Evolutionary conservation across 805 yeast species (phyloP), one percentile per base, ranked within the genome.

Genomic region (Yamadazyma sp.): DNA sequence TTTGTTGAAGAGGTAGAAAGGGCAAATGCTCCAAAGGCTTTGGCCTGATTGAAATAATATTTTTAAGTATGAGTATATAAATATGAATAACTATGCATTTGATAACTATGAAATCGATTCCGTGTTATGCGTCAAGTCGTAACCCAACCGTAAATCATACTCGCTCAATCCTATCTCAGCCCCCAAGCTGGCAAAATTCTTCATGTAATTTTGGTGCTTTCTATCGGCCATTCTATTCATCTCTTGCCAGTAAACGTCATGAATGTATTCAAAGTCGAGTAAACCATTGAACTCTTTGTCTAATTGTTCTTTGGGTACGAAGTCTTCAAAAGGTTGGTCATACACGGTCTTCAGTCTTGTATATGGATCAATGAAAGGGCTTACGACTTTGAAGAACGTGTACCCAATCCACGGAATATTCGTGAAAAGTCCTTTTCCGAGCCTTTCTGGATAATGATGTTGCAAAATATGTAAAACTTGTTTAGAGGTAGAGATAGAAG

Each of bases 351-450:
- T 77, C 59, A 72, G 73, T 41, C 79, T 66, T 1, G 83, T 77
- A 42, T 70, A 69, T 6, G 81, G 81, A 49, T 77, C 83, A 37
- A 77, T 68, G 45, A 77, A 73, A 17, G 82, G 82, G 37, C 75
- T 75, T 37, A 74, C 71, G 38, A 77, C 56, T 52, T 76, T 77
- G 49, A 77, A 64, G 46, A 77, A 75, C 4, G 80, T 71, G 59
- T 75, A 70, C 2, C 77, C 78, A 28, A 73, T 67, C 75, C 77
- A 73, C 9, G 82, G 81, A 40, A 76, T 75, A 49, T 77, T 75
- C 27, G 76, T 69, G 44, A 77, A 66, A 13, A 75, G 58, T 12
- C 80, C 78, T 38, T 67, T 60, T 2, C 80, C 81, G 37, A 77
- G 57, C 42, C 81, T 60, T 46, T 77, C 82, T 2, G 83, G 83